Evolutionary conservation across 257 asterid species (phyloP).

Genomic region (Asclepias syriaca): DNA sequence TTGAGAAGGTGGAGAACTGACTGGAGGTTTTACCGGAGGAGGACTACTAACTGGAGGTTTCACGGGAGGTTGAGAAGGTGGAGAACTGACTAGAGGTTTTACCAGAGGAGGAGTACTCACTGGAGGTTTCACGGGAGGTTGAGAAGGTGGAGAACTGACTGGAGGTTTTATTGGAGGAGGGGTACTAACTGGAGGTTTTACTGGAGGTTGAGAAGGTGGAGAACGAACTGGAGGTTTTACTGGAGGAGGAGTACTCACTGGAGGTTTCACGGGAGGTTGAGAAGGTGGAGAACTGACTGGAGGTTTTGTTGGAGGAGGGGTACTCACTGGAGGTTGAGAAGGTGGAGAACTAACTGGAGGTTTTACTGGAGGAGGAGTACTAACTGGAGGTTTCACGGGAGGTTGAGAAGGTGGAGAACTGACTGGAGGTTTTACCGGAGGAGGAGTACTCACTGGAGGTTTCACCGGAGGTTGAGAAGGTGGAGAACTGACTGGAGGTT

Average conservation of each 20-base stretch:
- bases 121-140: neutral
- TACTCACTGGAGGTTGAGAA: too few relatives aligned
- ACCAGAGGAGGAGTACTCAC: neutral
- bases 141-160: neutral
- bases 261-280: neutral
- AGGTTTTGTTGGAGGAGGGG: too few relatives aligned
- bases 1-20: neutral
- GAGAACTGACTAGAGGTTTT: neutral
- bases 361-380: too few relatives aligned
- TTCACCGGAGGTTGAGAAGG: too few relatives aligned
- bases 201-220: neutral
- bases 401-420: too few relatives aligned
- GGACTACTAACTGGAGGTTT: neutral
- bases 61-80: neutral
- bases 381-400: too few relatives aligned
- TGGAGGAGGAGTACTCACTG: neutral
- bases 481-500: too few relatives aligned
- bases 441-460: too few relatives aligned
- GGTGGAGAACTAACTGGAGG: too few relatives aligned
- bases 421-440: too few relatives aligned
- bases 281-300: neutral
- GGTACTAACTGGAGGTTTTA: neutral
- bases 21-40: neutral
- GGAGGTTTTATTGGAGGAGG: neutral
- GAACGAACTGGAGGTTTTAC: neutral